Evolutionary conservation across 2,329 filamentous ascomycete genomes (phyloP), one percentile per base, ranked within the genome.

Genomic region (Juglanconis oblonga): DNA sequence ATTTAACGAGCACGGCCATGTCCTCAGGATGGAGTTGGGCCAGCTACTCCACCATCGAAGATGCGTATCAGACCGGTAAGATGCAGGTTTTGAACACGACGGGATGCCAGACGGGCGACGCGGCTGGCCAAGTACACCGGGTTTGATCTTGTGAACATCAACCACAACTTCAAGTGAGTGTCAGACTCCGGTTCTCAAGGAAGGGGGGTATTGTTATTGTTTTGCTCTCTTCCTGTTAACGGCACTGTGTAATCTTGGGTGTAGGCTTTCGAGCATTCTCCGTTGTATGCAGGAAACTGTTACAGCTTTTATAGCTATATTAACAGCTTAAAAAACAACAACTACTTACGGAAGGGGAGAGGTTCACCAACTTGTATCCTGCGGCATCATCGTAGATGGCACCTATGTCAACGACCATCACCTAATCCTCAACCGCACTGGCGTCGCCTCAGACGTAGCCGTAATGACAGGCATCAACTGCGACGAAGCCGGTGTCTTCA

Each of bases 401-500:
- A 64, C 59, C 6, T 72, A 68, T 63, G 60, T 74, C 13, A 59
- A 58, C n/a, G 57, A 65, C 24, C 64, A 59, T 38, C 62, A 64
- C 47, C 67, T 73, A 1, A 52, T 67, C n/a, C 64, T 74, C 57
- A 70, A 71, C 62, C 58, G 64, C 1, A 61, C 67, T 29, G 65
- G 64, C 36, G 62, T 62, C 45, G 60, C 67, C 1, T 52, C 64
- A 24, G 63, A 67, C 55, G 68, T 77, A 9, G 66, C 68, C 14
- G 66, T 76, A 48, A 67, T 77, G 64, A 69, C 72, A 5, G 76
- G 75, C 63, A 65, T 69, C 48, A 76, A 73, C 66, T 70, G 75
- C 33, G 69, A 72, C 65, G 70, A 71, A 58, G 52, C 62, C 14
- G 68, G 68, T 51, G 64, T 70, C 7, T 52, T 66, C 33, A 61